Conservation (phyloP, 345 rosid genomes). For the Triadica sebifera region DNA sequence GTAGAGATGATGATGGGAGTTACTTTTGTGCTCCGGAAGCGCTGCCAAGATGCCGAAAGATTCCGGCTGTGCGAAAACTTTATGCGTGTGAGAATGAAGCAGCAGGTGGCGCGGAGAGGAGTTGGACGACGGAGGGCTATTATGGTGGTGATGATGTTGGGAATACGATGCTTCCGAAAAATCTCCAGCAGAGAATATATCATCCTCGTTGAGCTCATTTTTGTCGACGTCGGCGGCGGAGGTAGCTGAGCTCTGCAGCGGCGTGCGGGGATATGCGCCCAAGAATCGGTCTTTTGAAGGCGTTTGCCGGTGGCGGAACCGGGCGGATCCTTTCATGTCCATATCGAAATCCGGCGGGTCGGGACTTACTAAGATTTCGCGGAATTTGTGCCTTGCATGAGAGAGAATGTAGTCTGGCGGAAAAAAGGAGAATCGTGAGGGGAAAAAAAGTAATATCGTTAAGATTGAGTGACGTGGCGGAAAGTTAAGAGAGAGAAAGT, state of each 20-base stretch:
- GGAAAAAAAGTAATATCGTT: too few species aligned
- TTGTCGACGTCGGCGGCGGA: constrained; percentile 31
- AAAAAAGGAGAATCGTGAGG: background rate
- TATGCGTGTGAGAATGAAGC: background rate
- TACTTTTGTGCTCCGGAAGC: constrained; percentile 44
- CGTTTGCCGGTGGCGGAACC: constrained; percentile 29
- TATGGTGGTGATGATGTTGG: constrained; percentile 14
- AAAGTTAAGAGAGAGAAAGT: background rate
- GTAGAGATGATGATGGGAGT: constrained; percentile 38
- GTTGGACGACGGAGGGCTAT: constrained; percentile 32
- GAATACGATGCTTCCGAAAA: constrained; percentile 30
- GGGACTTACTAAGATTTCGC: background rate
- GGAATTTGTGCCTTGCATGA: background rate
- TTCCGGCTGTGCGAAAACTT: constrained; percentile 24
- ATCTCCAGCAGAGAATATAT: constrained; percentile 55
- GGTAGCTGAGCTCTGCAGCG: constrained; percentile 25
- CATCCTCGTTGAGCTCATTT: constrained; percentile 69
- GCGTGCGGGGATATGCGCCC: constrained; percentile 25
- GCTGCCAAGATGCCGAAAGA: constrained; percentile 81
- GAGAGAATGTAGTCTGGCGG: background rate
- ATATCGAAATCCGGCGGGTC: constrained; percentile 13
- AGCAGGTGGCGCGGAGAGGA: constrained; percentile 18
- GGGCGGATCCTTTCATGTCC: constrained; percentile 39
- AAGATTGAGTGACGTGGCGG: constrained; percentile 16
- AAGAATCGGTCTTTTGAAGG: constrained; percentile 40